Evolutionary conservation across 2,329 filamentous ascomycete genomes (phyloP), one percentile per base, ranked within the genome.

Genomic region (Hypoxylon sp.): DNA sequence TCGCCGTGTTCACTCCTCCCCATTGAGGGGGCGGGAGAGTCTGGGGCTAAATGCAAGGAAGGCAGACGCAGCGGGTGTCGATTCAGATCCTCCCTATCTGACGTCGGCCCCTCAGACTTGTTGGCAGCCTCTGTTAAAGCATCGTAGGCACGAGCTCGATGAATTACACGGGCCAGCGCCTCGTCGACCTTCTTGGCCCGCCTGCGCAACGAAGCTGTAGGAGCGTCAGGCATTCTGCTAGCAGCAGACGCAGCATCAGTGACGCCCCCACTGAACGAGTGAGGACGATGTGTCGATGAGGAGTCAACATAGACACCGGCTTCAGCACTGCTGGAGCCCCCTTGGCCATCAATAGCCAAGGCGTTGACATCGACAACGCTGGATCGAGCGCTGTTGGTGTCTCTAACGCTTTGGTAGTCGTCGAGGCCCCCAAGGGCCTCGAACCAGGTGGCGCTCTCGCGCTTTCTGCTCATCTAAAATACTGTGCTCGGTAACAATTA

Each of bases 131-230:
- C 24, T 3, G 48, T 52, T 10, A 68, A 15, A 17, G 58, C 29
- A 6, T 70, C 60, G 15, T 65, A 68, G 3, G 57, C 65, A 6
- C 21, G 50, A 29, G 57, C 57, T 4, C 58, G 62, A 11, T 57
- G 48, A 15, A 31, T 46, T 5, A 29, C 6, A 7, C 51, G 57
- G 32, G 19, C 24, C 10, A 2, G 19, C 17, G 11, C 7, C 44
- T 56, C 31, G 8, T 44, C 32, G 10, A 57, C 39, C 1, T 31
- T 3, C 11, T 42, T 27, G 2, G 19, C 13, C 3, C 27, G 24
- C 19, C 37, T 37, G 13, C 21, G 29, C 7, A 35, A 39, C 0
- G 46, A 47, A n/a, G 27, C 24, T 11, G 50, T 19, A 7, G 54
- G 3, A 11, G 44, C 17, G 10, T 11, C 13, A 1, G 46, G 11